A percentile compares a stretch with the other conserved stretches of the same genome.
phyloP scores from a whole-genome alignment of 2,329 filamentous ascomycete species.

The Aspergillus aculeatus region DNA sequence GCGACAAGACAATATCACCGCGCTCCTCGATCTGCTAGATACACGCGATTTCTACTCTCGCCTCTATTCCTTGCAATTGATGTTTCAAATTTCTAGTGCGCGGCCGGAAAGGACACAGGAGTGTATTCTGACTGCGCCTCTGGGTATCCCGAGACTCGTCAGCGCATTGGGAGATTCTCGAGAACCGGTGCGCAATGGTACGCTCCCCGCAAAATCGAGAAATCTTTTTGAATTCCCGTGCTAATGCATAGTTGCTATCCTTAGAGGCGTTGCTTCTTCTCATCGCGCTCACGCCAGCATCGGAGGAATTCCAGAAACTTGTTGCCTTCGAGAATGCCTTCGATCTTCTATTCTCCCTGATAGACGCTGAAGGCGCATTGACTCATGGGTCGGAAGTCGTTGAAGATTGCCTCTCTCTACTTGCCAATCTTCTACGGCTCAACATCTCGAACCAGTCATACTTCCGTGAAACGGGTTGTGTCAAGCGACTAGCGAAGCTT shows the following conservation, averaged over 20 bases:
- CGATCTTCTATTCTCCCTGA: conserved; percentile 77
- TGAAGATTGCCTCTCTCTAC: conserved; percentile 86
- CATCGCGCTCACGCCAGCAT: conserved; percentile 82
- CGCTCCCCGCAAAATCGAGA: conserved; percentile 1
- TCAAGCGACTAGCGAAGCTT: conserved; percentile 68
- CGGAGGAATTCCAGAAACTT: conserved; percentile 86
- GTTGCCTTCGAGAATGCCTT: conserved; percentile 96
- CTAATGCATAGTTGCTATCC: conserved; percentile 18
- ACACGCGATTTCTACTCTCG: conserved; percentile 84
- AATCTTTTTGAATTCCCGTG: not conserved
- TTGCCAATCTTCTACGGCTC: conserved; percentile 82
- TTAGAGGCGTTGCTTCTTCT: conserved; percentile 78
- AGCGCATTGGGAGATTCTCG: conserved; percentile 78
- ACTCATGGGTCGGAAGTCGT: conserved; percentile 80
- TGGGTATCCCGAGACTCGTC: conserved; percentile 85
- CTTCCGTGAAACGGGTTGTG: conserved; percentile 85
- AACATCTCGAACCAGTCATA: conserved; percentile 92
- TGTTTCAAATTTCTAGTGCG: conserved; percentile 80
- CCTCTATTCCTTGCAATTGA: conserved; percentile 84
- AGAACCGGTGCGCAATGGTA: conserved; percentile 79
- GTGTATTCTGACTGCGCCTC: conserved; percentile 82
- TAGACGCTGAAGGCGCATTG: conserved; percentile 77
- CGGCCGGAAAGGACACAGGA: conserved; percentile 91
- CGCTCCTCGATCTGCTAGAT: conserved; percentile 86
- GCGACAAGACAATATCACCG: conserved; percentile 92